Base-by-base conservation (phyloP, 2,329 filamentous ascomycete species). In the Ophiostoma montium region DNA sequence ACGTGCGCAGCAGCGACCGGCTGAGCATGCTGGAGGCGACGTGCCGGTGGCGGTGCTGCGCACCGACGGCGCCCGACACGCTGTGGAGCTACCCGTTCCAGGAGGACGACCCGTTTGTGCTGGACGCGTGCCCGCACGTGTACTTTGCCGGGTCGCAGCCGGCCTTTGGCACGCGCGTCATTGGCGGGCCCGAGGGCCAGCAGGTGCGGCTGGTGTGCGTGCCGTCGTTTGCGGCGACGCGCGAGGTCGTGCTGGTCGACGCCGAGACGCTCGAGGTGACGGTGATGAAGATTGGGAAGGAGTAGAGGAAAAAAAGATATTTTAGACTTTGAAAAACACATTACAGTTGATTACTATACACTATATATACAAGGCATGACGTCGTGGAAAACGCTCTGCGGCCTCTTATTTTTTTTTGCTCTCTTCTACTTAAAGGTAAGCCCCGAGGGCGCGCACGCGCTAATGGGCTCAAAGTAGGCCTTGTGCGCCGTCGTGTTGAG, bases 71-170 rank as follows among this genome's bases (percentile, higher is more conserved):
- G 1, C 92, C 94, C 0, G 94, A 98, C 65, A 98, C 94, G 0
- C 63, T 98, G 39, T 95, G 88, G 86, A 89, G 85, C 60, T 98
- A 96, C 61, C 92, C 92, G 0, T 98, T 95, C 65, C 89, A 96
- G 65, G 85, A 92, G 16, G 77, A 87, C 46, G 94, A 98, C 60
- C 88, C 86, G 1, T 94, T 96, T 60, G 83, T 96, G 39, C 73
- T 98, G 58, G 78, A 82, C 54, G 70, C 80, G 16, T 94, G 86
- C 54, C 92, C 92, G 2, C 90, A 98, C 60, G 70, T 98, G 31
- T 96, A 87, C 67, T 86, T 98, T 62, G 83, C 85, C 1, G 89
- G 89, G 15, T 88, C 84, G 57, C 88, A 95, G 63, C 82, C 86
- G 3, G 71, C 72, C 47, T 94, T 94, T 62, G 80, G 78, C 47